Base-by-base conservation (phyloP, 495 filamentous ascomycete genomes). In the Xylaria venustula region DNA sequence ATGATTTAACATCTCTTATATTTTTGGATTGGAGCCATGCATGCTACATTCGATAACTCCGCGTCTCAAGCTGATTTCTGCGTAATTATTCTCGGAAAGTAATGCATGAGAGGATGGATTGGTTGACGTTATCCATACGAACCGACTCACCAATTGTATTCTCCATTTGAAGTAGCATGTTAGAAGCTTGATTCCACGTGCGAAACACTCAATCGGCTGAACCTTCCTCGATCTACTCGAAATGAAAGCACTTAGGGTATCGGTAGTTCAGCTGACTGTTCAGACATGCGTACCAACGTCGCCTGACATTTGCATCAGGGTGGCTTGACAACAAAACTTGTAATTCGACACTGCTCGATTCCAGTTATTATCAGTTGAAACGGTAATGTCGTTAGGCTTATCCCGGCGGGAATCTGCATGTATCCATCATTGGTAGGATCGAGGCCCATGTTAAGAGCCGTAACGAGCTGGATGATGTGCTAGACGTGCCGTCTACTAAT, bases 391-490 rank as follows among this genome's bases (percentile, higher is more conserved):
- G 15, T 54, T 30, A 28, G 49, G 49, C 15, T 47, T 7, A 5
- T 47, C 30, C 50, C 9, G 50, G 30, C 49, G 58, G 58, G 42
- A 32, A 41, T 54, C 41, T 48, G 58, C 41, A 61, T 48, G 42
- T 17, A 19, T 41, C 40, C 50, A 52, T 26, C 17, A 19, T 17
- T 36, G 40, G 19, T 14, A 19, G 37, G 26, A 47, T 52, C 9
- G 55, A 58, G 20, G 19, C 12, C 47, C 47, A 15, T 60, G 57
- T 36, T 26, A 9, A 9, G n/a, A 36, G 37, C 37, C 47, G 57
- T 26, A 11, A 36, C 26, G 25, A 15, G 45, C 42, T 58, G 45
- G 22, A 25, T 9, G 7, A 23, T 26, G 26, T 19, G 8, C 14
- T 26, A 14, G 8, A 19, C 9, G 28, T 58, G 17, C 54, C 20